Evolutionary conservation across 495 filamentous ascomycete species (phyloP).

Genomic region (Tuber magnatum): DNA sequence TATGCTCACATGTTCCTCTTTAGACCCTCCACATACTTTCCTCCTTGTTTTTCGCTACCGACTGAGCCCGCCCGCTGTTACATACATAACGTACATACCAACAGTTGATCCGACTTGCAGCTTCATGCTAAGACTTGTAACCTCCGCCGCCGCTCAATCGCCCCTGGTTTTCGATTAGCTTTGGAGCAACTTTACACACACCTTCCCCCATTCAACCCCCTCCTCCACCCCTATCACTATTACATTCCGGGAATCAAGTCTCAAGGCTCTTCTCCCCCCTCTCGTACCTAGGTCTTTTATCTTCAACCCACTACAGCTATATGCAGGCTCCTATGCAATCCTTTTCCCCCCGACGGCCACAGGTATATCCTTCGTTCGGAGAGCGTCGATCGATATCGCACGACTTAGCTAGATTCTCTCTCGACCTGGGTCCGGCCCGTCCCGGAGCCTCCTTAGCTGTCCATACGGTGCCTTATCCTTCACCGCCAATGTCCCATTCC

Average conservation of each 20-base stretch:
- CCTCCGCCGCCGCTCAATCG: slow-evolving; percentile 19
- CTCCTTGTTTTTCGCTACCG: slow-evolving; percentile 39
- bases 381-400: slow-evolving; percentile 53
- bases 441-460: slow-evolving; percentile 61
- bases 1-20: slow-evolving; percentile 42
- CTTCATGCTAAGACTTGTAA: slow-evolving; percentile 30
- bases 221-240: slow-evolving; percentile 4
- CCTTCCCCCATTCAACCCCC: slow-evolving; percentile 8
- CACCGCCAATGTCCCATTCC: slow-evolving; percentile 81
- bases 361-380: slow-evolving; percentile 48
- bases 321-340: slow-evolving; percentile 42
- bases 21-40: slow-evolving; percentile 37
- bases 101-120: slow-evolving; percentile 36
- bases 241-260: background rate
- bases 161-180: slow-evolving; percentile 39
- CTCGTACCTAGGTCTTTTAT: slow-evolving; percentile 7
- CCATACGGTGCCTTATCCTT: slow-evolving; percentile 61
- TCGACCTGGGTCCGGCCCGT: slow-evolving; percentile 62
- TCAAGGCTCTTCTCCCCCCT: background rate
- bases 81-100: slow-evolving; percentile 37
- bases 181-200: slow-evolving; percentile 5
- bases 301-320: slow-evolving; percentile 32
- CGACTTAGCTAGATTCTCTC: slow-evolving; percentile 60
- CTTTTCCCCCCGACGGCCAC: slow-evolving; percentile 37
- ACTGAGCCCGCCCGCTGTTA: slow-evolving; percentile 33